phyloP scores from a whole-genome alignment of 352 stramenopile genomes.

The Phytopythium mirpurense region DNA sequence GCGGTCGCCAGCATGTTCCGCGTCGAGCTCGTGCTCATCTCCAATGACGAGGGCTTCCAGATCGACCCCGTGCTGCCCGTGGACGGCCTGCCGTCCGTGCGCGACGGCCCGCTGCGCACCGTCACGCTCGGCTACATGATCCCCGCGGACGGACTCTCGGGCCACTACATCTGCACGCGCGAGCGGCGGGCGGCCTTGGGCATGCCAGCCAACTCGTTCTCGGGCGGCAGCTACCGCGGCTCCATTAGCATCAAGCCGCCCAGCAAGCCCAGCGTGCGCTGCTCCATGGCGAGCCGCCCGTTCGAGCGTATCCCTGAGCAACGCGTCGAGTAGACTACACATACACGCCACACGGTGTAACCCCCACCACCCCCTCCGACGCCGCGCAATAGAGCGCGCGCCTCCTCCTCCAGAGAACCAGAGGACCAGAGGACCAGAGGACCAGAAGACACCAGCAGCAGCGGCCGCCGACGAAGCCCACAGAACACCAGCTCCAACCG shows the following conservation, averaged over 20 bases:
- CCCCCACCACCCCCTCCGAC: too few relatives aligned
- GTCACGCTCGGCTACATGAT: slow-evolving; percentile 76
- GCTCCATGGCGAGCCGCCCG: slow-evolving; percentile 30
- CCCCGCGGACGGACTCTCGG: slow-evolving; percentile 51
- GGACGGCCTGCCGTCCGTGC: slow-evolving; percentile 44
- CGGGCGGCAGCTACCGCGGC: slow-evolving; percentile 66
- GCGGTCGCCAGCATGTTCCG: slow-evolving; percentile 79
- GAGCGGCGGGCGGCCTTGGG: slow-evolving; percentile 32
- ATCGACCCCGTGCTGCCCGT: slow-evolving; percentile 77
- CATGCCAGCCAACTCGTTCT: slow-evolving; percentile 56
- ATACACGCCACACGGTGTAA: too few relatives aligned
- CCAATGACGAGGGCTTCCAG: slow-evolving; percentile 76
- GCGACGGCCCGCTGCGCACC: slow-evolving; percentile 42
- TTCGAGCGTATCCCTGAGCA: slow-evolving; percentile 65
- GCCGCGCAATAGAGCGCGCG: too few relatives aligned
- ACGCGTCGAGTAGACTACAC: slow-evolving; percentile 45
- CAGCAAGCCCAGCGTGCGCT: slow-evolving; percentile 40
- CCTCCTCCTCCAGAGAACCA: too few relatives aligned
- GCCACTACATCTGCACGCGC: slow-evolving; percentile 82
- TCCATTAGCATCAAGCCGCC: slow-evolving; percentile 67
- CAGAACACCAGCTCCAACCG: too few relatives aligned
- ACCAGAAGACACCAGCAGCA: slow-evolving; percentile 2
- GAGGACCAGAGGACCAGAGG: too few relatives aligned
- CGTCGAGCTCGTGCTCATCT: slow-evolving; percentile 73
- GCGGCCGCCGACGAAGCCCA: neutral